phyloP scores from a whole-genome alignment of 371 early-diverging fungal species.

The Mucor velutinosus region DNA sequence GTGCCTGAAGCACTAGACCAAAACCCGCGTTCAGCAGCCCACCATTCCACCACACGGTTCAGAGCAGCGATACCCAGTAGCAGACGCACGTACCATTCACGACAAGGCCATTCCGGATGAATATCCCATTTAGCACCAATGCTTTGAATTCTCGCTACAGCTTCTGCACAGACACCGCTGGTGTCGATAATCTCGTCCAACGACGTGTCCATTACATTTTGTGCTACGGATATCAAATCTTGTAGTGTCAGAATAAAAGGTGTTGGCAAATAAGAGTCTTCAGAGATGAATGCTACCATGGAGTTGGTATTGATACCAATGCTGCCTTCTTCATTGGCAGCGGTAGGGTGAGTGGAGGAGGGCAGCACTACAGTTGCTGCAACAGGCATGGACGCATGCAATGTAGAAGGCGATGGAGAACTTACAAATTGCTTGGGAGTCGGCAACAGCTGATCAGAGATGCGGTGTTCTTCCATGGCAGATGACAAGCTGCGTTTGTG shows the following conservation, averaged over 20 bases:
- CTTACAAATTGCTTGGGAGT: not conserved
- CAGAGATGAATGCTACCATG: constrained; percentile 55
- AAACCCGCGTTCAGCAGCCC: constrained; percentile 59
- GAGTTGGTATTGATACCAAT: constrained; percentile 5
- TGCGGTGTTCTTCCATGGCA: constrained; percentile 10
- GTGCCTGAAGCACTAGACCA: constrained; percentile 30
- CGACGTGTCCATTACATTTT: constrained; percentile 59
- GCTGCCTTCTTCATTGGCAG: not conserved
- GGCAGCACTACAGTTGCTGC: not conserved
- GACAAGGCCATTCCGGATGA: constrained; percentile 63
- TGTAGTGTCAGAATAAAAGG: constrained; percentile 64
- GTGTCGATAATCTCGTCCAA: constrained; percentile 55
- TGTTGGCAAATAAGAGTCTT: constrained; percentile 63
- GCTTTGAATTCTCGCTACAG: constrained; percentile 49
- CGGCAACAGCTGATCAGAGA: not conserved
- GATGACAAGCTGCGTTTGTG: constrained; percentile 27
- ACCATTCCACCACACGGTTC: constrained; percentile 66
- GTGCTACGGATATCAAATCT: constrained; percentile 57
- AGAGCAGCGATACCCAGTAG: constrained; percentile 60
- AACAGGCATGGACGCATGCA: not conserved
- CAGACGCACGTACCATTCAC: constrained; percentile 58
- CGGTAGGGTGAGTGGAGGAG: not conserved
- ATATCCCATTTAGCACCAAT: constrained; percentile 57
- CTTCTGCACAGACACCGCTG: constrained; percentile 49
- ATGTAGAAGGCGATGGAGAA: not conserved